These are phyloP conservation scores for Metschnikowia orientalis DNA, from an alignment of 805 yeast genomes.

Conservation along the genomic window DNA sequence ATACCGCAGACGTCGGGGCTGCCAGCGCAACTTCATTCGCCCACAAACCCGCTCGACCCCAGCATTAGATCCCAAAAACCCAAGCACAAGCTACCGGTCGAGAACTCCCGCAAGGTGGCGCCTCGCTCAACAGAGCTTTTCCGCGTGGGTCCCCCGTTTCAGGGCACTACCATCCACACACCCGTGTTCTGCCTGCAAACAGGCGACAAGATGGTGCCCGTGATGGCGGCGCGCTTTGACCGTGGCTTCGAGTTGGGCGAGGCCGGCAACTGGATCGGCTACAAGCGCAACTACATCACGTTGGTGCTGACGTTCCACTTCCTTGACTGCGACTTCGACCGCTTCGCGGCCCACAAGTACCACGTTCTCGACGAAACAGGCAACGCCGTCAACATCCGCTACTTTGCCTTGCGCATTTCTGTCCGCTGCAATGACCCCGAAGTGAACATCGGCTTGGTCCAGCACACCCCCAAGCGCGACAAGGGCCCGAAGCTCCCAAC, in stretches of 20 bases:
- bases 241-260: constrained; percentile 21
- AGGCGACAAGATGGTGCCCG: constrained; percentile 6
- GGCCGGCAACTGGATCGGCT: constrained; percentile 53
- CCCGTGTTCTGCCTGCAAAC: constrained; percentile 3
- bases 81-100: not conserved
- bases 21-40: no score
- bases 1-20: no score
- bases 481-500: constrained; percentile 66
- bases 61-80: not conserved
- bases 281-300: constrained; percentile 64
- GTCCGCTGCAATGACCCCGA: constrained; percentile 49
- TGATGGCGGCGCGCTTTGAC: constrained; percentile 20
- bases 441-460: constrained; percentile 46
- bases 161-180: constrained; percentile 3
- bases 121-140: constrained; percentile 62
- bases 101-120: constrained; percentile 32
- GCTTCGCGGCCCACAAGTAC: constrained; percentile 29
- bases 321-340: constrained; percentile 12
- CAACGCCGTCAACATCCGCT: not conserved
- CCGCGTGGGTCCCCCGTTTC: constrained; percentile 54
- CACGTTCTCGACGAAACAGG: not conserved
- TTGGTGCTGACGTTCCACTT: constrained; percentile 51
- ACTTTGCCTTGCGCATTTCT: constrained; percentile 38
- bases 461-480: constrained; percentile 72
- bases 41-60: not conserved